phyloP scores from a whole-genome alignment of 2,329 filamentous ascomycete genomes.

The Claviceps spartinae region DNA sequence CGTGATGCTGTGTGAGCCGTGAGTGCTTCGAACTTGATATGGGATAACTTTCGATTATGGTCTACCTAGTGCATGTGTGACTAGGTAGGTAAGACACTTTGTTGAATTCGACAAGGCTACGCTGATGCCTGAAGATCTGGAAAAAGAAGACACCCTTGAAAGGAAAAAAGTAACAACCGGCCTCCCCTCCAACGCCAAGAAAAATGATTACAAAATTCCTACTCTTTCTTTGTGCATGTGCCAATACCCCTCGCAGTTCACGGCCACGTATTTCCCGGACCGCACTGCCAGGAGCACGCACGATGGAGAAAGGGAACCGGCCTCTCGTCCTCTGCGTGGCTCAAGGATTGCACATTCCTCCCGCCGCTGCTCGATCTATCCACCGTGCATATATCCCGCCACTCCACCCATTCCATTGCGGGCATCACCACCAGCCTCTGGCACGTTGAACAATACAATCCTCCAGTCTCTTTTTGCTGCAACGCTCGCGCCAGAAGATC shows the following conservation, averaged over 20 bases:
- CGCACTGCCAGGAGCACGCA: constrained; percentile 38
- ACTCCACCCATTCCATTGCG: constrained; percentile 48
- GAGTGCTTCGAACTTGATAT: too few relatives aligned
- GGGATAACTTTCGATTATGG: too few relatives aligned
- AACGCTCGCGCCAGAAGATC: constrained; percentile 26
- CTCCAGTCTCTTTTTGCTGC: constrained; percentile 32
- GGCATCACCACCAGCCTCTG: constrained; percentile 34
- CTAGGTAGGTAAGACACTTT: background rate
- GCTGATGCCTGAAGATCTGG: background rate
- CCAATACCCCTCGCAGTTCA: background rate
- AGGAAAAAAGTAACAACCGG: background rate
- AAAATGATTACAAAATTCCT: background rate
- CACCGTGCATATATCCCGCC: constrained; percentile 31
- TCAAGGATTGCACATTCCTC: constrained; percentile 13
- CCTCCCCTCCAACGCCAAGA: background rate
- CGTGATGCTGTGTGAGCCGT: too few relatives aligned
- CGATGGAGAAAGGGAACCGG: constrained; percentile 32
- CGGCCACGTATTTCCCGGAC: constrained; percentile 17
- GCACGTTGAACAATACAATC: constrained; percentile 39
- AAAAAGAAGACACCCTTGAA: background rate
- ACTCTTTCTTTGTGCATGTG: background rate
- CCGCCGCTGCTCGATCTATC: constrained; percentile 3
- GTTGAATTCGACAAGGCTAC: background rate
- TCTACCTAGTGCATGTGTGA: too few relatives aligned
- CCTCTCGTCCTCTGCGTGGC: constrained; percentile 19